Conservation (phyloP, 2,329 filamentous ascomycete species). For the Neophaeococcomyces aloes region DNA sequence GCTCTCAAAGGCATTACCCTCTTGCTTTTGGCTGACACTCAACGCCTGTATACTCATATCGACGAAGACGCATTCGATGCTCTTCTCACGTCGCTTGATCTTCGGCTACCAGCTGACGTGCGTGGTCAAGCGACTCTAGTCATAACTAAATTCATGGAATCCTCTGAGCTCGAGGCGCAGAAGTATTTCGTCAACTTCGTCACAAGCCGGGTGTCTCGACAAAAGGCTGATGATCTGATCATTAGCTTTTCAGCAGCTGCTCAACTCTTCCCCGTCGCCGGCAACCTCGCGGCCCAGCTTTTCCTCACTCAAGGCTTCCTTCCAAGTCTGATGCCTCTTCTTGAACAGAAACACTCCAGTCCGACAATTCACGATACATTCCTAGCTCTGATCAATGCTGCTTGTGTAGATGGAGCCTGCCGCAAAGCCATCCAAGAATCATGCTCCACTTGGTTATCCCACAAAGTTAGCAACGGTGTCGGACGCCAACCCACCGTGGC, state of each 20-base stretch:
- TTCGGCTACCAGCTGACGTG: slow-evolving; percentile 62
- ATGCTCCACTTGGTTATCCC: slow-evolving; percentile 77
- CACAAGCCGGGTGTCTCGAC: slow-evolving; percentile 56
- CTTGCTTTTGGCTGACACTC: slow-evolving; percentile 45
- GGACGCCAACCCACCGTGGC: slow-evolving; percentile 45
- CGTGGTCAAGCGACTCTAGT: slow-evolving; percentile 73
- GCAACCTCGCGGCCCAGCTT: slow-evolving; percentile 61
- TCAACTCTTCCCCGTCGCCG: slow-evolving; percentile 74
- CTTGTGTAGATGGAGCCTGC: slow-evolving; percentile 74
- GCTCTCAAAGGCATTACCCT: slow-evolving; percentile 52
- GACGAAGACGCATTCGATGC: slow-evolving; percentile 73
- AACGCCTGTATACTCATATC: slow-evolving; percentile 36
- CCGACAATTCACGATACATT: slow-evolving; percentile 76
- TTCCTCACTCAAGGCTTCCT: slow-evolving; percentile 88
- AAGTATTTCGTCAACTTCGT: slow-evolving; percentile 65
- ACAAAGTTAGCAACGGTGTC: slow-evolving; percentile 64
- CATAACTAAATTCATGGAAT: slow-evolving; percentile 72
- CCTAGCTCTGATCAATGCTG: slow-evolving; percentile 80
- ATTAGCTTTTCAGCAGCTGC: slow-evolving; percentile 88
- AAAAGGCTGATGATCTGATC: slow-evolving; percentile 78
- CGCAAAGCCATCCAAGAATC: slow-evolving; percentile 75
- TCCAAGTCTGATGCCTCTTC: slow-evolving; percentile 61
- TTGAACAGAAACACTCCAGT: slow-evolving; percentile 72
- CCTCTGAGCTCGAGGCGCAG: slow-evolving; percentile 59
- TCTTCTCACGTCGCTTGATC: slow-evolving; percentile 74